A percentile compares a stretch with the other conserved stretches of the same genome.
These are phyloP conservation scores for Cucurbita moschata DNA, from an alignment of 306 rosid species.

Conservation along the genomic window DNA sequence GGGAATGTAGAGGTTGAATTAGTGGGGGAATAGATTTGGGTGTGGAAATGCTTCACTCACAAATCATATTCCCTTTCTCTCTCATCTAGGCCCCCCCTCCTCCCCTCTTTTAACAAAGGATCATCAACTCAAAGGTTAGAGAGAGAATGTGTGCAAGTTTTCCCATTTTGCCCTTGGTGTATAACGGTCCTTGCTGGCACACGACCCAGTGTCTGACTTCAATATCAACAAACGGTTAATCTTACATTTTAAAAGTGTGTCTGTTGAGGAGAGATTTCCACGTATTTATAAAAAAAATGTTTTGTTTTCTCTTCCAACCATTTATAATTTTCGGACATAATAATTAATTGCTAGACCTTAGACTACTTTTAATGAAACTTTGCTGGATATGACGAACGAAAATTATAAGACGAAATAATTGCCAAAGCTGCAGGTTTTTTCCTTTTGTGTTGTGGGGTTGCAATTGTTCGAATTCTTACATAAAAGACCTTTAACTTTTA, in stretches of 20 bases:
- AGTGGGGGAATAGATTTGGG: not conserved
- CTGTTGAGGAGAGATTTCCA: too few relatives aligned
- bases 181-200: not conserved
- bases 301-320: too few relatives aligned
- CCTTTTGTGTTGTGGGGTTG: not conserved
- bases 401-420: not conserved
- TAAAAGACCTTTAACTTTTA: not conserved
- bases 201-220: too few relatives aligned
- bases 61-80: constrained; percentile 1
- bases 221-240: too few relatives aligned
- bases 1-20: not conserved
- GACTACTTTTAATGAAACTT: not conserved
- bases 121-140: not conserved
- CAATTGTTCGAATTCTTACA: not conserved
- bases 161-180: not conserved
- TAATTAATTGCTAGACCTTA: not conserved
- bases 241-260: too few relatives aligned
- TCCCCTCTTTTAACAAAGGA: too few relatives aligned
- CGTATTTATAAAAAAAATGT: too few relatives aligned
- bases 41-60: not conserved
- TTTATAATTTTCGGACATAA: not conserved
- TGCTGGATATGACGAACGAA: not conserved
- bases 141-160: not conserved
- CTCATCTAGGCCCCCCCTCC: not conserved
- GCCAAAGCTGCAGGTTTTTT: not conserved